Base-by-base conservation (phyloP, 495 filamentous ascomycete genomes). In the Neurospora sp. region DNA sequence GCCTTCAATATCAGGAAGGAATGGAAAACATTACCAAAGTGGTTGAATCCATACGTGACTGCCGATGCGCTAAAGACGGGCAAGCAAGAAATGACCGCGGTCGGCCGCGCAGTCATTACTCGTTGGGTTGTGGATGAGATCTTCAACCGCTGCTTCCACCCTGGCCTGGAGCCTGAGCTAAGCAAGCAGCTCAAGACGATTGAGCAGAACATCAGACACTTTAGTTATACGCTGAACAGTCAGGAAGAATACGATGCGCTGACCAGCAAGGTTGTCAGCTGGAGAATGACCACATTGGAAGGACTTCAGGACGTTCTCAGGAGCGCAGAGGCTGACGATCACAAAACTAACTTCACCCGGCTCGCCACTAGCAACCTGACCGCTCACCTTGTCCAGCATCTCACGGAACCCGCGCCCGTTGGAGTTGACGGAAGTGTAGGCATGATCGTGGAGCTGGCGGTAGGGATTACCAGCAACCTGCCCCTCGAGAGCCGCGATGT, bases 21-120 rank as follows among this genome's bases (percentile, higher is more conserved):
- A 77, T 99, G 96, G 96, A 88, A 88, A 74, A 82, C 84, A 28
- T 83, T 98, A 39, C 96, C 96, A 2, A 71, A 83, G 3, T 98
- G 94, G 94, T 85, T 99, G 28, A 84, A 87, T 28, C 85, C 85
- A 8, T 91, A 87, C 70, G 92, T 97, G 76, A 98, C 94, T 79
- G 85, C 90, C 70, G 94, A 97, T 74, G 94, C 95, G 3, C 85
- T 93, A 36, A 84, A 87, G 69, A 91, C 88, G 17, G 95, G 94
- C 71, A 96, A 92, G 72, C 93, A 97, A 80, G 96, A 99, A 78
- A 99, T 99, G 96, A 98, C 93, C 7, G 93, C 93, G 6, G 91
- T 97, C 31, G 96, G 96, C n/a, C 89, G 95, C 37, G 94, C 96
- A 7, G 88, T 92, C 69, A 94, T 99, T 73, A 91, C 93, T 38